Conservation (phyloP, 2,329 filamentous ascomycete species). For the Aureobasidium musti region DNA sequence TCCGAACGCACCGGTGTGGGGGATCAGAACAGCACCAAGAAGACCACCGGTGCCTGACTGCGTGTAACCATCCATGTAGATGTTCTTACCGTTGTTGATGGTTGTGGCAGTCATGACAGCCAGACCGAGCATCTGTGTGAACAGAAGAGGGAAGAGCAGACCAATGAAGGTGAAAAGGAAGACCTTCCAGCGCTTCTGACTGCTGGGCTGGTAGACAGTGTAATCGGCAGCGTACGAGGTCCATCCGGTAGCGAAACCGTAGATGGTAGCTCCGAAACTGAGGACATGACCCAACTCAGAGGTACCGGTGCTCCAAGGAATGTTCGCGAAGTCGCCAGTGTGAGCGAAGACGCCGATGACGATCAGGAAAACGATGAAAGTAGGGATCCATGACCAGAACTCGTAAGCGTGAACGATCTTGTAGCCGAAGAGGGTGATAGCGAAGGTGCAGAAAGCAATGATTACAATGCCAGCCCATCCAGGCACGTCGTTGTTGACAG, state of each 20-base stretch:
- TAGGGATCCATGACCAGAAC: slow-evolving; percentile 72
- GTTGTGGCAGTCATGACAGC: slow-evolving; percentile 67
- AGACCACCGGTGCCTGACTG: slow-evolving; percentile 66
- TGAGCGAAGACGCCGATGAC: slow-evolving; percentile 68
- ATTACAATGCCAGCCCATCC: slow-evolving; percentile 74
- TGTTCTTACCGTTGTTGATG: slow-evolving; percentile 56
- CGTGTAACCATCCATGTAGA: slow-evolving; percentile 58
- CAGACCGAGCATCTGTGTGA: slow-evolving; percentile 72
- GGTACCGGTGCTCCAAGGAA: slow-evolving; percentile 61
- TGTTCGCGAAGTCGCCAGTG: slow-evolving; percentile 64
- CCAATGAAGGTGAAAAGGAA: slow-evolving; percentile 71
- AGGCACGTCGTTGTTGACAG: slow-evolving; percentile 69
- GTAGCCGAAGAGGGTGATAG: slow-evolving; percentile 74
- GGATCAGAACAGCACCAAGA: slow-evolving; percentile 64
- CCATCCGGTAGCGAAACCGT: slow-evolving; percentile 72
- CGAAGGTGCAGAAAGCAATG: slow-evolving; percentile 66
- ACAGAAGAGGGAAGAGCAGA: slow-evolving; percentile 69
- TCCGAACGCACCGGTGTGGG: slow-evolving; percentile 66
- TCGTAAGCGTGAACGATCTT: slow-evolving; percentile 76
- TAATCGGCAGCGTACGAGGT: slow-evolving; percentile 75
- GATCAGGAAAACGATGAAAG: slow-evolving; percentile 71
- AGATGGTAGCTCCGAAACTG: slow-evolving; percentile 66
- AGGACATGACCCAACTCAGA: slow-evolving; percentile 64
- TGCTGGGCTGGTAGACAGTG: slow-evolving; percentile 72
- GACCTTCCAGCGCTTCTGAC: slow-evolving; percentile 60